Base-by-base conservation (phyloP, 805 yeast species). In the Yamadazyma philogaea region DNA sequence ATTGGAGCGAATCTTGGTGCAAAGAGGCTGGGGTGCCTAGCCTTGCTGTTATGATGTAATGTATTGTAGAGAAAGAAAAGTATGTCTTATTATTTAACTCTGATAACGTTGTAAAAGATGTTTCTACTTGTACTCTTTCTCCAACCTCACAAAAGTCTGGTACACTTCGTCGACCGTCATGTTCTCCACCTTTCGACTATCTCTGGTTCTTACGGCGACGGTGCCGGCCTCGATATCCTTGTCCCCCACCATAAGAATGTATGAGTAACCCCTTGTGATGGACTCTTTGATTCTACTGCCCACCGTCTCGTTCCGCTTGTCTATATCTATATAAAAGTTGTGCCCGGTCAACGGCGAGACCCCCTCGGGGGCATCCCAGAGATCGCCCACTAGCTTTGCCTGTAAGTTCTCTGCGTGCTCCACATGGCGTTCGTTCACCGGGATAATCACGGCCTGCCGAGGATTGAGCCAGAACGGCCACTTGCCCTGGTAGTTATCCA, bases 401-500 rank as follows among this genome's bases (percentile, higher is more conserved):
- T 72, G 74, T 2, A 86, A 59, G 2, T 61, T 43, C n/a, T 68
- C 50, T 3, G 95, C 85, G 40, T 75, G 75, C 7, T 65, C 74
- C 7, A 63, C 58, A 54, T 85, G 90, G 7, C 73, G 65, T 0
- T 79, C 79, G 44, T 82, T 80, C 4, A 89, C 81, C 1, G 99
- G 97, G 5, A 93, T 72, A 2, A 93, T 72, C 30, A 85, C 72
- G 0, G 91, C 93, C 60, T 93, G 99, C 48, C 95, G 74, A 6
- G 98, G 97, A 49, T 84, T 87, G 34, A 93, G 58, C 99, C 99
- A 93, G 59, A 93, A 89, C 7, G 99, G 99, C 98, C 98, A 93
- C 52, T 83, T 82, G 0, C 98, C 99, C 43, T 79, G 78, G 60
- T 81, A 87, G 50, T 90, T 95, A 59, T 93, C 98, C 40, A 93